Conservation (phyloP, 306 rosid species). For the Sindora glabra region DNA sequence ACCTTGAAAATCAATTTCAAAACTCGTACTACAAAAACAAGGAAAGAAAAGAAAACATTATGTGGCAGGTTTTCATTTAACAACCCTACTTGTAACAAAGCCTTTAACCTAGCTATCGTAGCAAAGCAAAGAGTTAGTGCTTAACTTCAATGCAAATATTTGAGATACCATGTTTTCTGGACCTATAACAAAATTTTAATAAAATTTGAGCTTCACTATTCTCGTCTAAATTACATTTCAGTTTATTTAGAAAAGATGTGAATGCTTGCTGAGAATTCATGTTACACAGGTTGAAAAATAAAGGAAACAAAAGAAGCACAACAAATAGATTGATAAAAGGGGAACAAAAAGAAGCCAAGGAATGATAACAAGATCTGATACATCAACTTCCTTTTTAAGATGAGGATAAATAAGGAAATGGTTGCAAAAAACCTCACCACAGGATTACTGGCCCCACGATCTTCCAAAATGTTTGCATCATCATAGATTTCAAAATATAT, state of each 20-base stretch:
- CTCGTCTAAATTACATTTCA: neutral
- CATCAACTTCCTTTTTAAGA: conserved; percentile 11
- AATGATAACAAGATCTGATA: neutral
- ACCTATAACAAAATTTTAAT: neutral
- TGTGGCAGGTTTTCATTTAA: conserved; percentile 3
- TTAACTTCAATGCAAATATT: neutral
- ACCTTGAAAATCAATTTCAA: conserved; percentile 14
- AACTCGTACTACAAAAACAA: neutral
- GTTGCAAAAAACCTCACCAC: conserved; percentile 65
- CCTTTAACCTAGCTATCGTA: neutral
- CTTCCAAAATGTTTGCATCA: conserved; percentile 72
- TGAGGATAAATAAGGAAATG: neutral
- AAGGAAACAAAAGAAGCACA: neutral
- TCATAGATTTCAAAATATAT: conserved; percentile 66
- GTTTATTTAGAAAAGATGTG: neutral
- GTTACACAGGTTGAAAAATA: neutral
- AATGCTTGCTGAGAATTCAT: neutral
- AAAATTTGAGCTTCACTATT: conserved; percentile 7
- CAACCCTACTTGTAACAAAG: conserved; percentile 1
- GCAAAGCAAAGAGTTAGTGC: neutral
- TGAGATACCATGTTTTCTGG: neutral
- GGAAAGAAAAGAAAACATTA: neutral
- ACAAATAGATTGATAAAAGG: neutral
- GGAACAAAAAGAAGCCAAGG: neutral
- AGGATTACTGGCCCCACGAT: conserved; percentile 58